phyloP scores from a whole-genome alignment of 768 basidiomycete genomes.

The Chalciporus pseudorubinellus region DNA sequence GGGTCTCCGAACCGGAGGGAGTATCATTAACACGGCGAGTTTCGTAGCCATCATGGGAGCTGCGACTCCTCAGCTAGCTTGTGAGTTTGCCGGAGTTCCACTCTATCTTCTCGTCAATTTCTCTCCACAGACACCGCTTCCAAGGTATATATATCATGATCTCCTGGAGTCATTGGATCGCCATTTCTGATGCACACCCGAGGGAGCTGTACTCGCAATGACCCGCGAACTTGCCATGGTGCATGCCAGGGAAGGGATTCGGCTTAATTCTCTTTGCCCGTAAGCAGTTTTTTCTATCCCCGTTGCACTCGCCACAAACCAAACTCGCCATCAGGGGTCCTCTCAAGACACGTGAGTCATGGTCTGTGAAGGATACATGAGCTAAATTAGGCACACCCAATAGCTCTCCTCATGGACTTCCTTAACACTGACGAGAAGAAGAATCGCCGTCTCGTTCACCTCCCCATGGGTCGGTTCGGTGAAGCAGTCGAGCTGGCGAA shows the following conservation, averaged over 20 bases:
- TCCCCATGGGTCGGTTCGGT: constrained; percentile 97
- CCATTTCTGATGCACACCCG: constrained; percentile 11
- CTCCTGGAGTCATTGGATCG: background rate
- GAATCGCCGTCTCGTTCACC: constrained; percentile 83
- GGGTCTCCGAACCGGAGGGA: constrained; percentile 78
- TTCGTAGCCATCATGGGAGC: constrained; percentile 96
- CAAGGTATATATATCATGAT: constrained; percentile 63
- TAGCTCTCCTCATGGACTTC: constrained; percentile 97
- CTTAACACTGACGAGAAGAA: constrained; percentile 95
- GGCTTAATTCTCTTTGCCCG: constrained; percentile 96
- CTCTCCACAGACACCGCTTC: constrained; percentile 79
- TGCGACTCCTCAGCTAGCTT: constrained; percentile 97
- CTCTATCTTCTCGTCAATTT: constrained; percentile 1
- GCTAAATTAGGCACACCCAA: background rate
- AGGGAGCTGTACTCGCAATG: constrained; percentile 98
- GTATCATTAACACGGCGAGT: constrained; percentile 97
- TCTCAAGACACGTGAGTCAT: constrained; percentile 80
- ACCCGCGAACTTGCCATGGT: constrained; percentile 97
- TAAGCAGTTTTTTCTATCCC: constrained; percentile 39
- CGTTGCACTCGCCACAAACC: constrained; percentile 1
- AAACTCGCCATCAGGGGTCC: constrained; percentile 62
- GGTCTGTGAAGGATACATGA: background rate
- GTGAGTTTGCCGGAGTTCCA: constrained; percentile 37
- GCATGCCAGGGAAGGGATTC: constrained; percentile 95
- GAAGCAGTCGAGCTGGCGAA: constrained; percentile 95